phyloP scores from a whole-genome alignment of 768 basidiomycete species.

The Ramaria rubella region DNA sequence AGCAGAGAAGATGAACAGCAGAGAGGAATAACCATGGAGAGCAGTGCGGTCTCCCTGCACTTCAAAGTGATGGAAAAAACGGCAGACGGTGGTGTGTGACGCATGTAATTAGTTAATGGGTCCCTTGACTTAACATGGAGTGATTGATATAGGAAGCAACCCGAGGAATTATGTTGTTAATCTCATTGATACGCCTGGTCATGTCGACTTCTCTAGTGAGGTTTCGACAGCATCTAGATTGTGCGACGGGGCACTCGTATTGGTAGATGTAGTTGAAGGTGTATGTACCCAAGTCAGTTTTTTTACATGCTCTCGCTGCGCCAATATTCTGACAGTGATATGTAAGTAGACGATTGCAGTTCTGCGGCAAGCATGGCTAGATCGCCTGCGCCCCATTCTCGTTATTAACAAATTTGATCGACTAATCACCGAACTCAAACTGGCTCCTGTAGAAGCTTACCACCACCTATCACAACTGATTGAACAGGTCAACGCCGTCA shows the following conservation, averaged over 20 bases:
- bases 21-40: slow-evolving; percentile 98
- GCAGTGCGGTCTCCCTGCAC: slow-evolving; percentile 84
- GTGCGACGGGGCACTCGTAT: slow-evolving; percentile 91
- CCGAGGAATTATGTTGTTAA: slow-evolving; percentile 79
- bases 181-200: slow-evolving; percentile 97
- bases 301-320: background rate
- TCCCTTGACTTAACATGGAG: slow-evolving; percentile 27
- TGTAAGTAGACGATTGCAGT: slow-evolving; percentile 80
- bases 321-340: slow-evolving; percentile 4
- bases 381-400: slow-evolving; percentile 81
- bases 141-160: slow-evolving; percentile 37
- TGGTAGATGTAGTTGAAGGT: slow-evolving; percentile 96
- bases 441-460: slow-evolving; percentile 87
- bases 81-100: slow-evolving; percentile 50
- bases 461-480: slow-evolving; percentile 90
- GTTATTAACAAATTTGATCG: slow-evolving; percentile 98
- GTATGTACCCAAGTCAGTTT: slow-evolving; percentile 88
- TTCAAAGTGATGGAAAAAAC: slow-evolving; percentile 71
- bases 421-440: slow-evolving; percentile 85
- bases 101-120: slow-evolving; percentile 3
- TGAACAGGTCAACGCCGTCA: slow-evolving; percentile 96
- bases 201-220: slow-evolving; percentile 97
- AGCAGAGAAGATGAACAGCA: slow-evolving; percentile 96
- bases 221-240: slow-evolving; percentile 91
- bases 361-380: slow-evolving; percentile 89